Percentiles rank a stretch among this genome's conserved stretches.
These are phyloP conservation scores for Aureobasidium mangrovei DNA, from an alignment of 2,329 filamentous ascomycete genomes.

Conservation along the genomic window DNA sequence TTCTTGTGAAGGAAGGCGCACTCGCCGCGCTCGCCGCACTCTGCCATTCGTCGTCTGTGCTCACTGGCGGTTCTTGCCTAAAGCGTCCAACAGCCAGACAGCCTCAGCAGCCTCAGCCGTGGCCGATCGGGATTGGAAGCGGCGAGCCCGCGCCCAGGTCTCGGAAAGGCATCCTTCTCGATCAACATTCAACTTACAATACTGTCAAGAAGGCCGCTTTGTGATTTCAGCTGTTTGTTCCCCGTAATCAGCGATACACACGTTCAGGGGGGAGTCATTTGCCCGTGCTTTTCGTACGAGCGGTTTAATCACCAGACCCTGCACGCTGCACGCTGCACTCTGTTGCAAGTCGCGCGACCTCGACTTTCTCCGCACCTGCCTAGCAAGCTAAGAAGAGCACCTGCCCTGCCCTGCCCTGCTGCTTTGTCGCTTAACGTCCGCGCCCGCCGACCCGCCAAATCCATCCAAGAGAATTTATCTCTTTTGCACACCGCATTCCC, in stretches of 20 bases:
- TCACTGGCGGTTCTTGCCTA: too few relatives aligned
- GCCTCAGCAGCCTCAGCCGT: neutral
- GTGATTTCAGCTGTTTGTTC: too few relatives aligned
- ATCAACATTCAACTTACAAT: neutral
- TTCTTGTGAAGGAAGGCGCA: too few relatives aligned
- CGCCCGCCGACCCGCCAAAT: conserved; percentile 1
- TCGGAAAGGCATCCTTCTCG: neutral
- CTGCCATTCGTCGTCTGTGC: too few relatives aligned
- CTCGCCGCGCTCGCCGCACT: too few relatives aligned
- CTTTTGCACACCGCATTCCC: conserved; percentile 10
- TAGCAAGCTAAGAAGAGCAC: neutral
- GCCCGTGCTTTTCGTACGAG: neutral
- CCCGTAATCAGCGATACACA: too few relatives aligned
- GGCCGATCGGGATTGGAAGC: neutral
- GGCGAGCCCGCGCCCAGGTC: neutral
- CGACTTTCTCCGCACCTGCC: conserved; percentile 4
- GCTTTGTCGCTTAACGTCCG: neutral
- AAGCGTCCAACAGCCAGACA: too few relatives aligned
- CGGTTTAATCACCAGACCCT: neutral
- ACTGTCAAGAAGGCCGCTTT: too few relatives aligned
- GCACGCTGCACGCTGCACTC: neutral
- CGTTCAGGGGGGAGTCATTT: neutral
- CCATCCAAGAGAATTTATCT: conserved; percentile 14
- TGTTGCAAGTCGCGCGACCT: conserved; percentile 1
- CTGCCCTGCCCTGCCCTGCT: neutral